These are phyloP conservation scores for Linnemannia schmuckeri DNA, from an alignment of 192 early-diverging fungal genomes.

Conservation along the genomic window DNA sequence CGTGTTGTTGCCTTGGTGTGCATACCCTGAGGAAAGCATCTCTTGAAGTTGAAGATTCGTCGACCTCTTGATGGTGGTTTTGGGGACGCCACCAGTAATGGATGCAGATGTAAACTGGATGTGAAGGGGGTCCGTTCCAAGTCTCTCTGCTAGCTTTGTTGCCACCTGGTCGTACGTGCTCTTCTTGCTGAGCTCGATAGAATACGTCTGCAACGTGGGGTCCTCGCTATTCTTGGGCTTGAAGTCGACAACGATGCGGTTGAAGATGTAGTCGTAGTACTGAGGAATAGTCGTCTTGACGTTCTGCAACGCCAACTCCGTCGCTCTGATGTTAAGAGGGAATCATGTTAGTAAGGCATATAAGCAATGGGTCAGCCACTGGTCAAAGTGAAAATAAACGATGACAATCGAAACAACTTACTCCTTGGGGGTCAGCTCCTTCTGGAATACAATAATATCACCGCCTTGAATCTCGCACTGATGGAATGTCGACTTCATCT, in stretches of 20 bases:
- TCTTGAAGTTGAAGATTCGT: conserved; percentile 56
- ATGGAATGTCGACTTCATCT: conserved; percentile 73
- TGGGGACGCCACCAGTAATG: conserved; percentile 38
- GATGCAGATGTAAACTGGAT: conserved; percentile 76
- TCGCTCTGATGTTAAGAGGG: conserved; percentile 11
- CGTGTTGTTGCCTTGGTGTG: conserved; percentile 26
- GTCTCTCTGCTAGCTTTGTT: conserved; percentile 68
- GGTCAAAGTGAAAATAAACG: not conserved
- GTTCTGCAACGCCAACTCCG: conserved; percentile 58
- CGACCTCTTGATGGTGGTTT: conserved; percentile 39
- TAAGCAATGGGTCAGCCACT: no score
- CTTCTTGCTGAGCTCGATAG: conserved; percentile 74
- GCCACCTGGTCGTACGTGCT: conserved; percentile 80
- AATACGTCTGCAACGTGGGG: conserved; percentile 55
- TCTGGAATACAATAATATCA: conserved; percentile 93
- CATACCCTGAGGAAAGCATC: conserved; percentile 53
- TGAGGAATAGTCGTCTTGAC: conserved; percentile 66
- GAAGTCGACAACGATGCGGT: conserved; percentile 81
- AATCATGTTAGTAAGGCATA: not conserved
- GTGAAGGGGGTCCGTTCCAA: conserved; percentile 78
- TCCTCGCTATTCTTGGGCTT: conserved; percentile 66
- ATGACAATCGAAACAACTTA: conserved; percentile 14
- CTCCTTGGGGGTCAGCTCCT: conserved; percentile 64
- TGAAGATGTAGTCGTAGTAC: conserved; percentile 85
- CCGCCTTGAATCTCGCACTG: conserved; percentile 91